Base-by-base conservation (phyloP, 495 filamentous ascomycete genomes). In the Talaromyces stipitatus region DNA sequence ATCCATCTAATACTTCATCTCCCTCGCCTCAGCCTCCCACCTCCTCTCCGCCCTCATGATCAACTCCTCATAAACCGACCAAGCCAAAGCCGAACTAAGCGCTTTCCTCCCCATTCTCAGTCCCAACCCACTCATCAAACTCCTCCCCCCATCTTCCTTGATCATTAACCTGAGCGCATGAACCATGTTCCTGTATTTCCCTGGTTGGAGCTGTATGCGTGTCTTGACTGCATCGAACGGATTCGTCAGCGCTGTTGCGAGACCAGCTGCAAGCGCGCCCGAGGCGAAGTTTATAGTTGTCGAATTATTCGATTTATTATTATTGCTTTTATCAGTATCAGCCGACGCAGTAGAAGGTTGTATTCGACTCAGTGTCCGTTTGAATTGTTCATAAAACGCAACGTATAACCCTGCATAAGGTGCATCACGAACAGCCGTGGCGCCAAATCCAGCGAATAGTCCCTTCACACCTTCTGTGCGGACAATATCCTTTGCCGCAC, bases 161-260 rank as follows among this genome's bases (percentile, higher is more conserved):
- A 97, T 69, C 88, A 99, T 95, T 57, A 83, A 69, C 60, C 72
- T 76, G 22, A 78, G 82, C 3, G 90, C 90, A 27, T 85, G 82
- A 58, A 89, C 64, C 88, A 96, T 90, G 63, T 97, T 97, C 28
- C 81, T 75, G 63, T 99, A 99, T 57, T 81, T 77, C 6, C 73
- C 79, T 22, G 94, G 94, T 74, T 91, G 85, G 16, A 99, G 79
- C 77, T 99, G 94, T 58, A 98, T 80, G 50, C 94, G 76, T 14
- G 94, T 98, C 33, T 98, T 98, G 68, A 97, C 83, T 3, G 91
- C 89, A 72, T 98, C 94, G 61, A 97, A 97, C 2, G 94, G 94
- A 70, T 98, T 98, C 20, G 94, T 95, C 51, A 96, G 78, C 10
- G 87, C 83, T 3, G 91, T 95, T 8, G 89, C 92, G 12, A 92